Evolutionary conservation across 768 basidiomycete species (phyloP).

Genomic region (Crassisporium funariophilum): DNA sequence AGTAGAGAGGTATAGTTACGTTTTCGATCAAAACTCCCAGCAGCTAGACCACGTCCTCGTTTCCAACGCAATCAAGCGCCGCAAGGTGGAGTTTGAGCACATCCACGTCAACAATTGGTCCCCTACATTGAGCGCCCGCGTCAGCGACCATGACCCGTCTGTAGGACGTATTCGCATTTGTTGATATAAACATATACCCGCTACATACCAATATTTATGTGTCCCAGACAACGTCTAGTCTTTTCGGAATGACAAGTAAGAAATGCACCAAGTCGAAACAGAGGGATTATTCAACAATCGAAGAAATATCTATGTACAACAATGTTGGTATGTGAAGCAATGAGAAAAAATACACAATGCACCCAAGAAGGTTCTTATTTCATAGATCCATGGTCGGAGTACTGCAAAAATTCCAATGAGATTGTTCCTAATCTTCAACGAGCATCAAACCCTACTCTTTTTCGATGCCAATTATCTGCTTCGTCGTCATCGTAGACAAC

Average conservation of each 20-base stretch:
- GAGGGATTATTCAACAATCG: too few relatives aligned
- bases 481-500: background rate
- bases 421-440: background rate
- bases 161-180: constrained; percentile 54
- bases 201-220: too few relatives aligned
- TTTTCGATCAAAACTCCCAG: constrained; percentile 59
- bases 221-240: too few relatives aligned
- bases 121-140: constrained; percentile 37
- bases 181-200: too few relatives aligned
- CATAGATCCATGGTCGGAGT: too few relatives aligned
- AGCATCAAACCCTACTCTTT: background rate
- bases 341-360: too few relatives aligned
- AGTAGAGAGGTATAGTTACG: constrained; percentile 62
- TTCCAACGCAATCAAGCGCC: constrained; percentile 42
- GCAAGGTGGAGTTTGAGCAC: constrained; percentile 53
- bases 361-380: too few relatives aligned
- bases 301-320: too few relatives aligned
- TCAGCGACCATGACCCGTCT: constrained; percentile 65
- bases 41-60: constrained; percentile 64
- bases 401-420: too few relatives aligned
- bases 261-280: too few relatives aligned
- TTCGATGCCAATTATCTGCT: background rate
- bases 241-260: too few relatives aligned
- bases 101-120: constrained; percentile 66
- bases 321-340: too few relatives aligned